Base-by-base conservation (phyloP, 2,329 filamentous ascomycete genomes). In the Fusarium sp. region DNA sequence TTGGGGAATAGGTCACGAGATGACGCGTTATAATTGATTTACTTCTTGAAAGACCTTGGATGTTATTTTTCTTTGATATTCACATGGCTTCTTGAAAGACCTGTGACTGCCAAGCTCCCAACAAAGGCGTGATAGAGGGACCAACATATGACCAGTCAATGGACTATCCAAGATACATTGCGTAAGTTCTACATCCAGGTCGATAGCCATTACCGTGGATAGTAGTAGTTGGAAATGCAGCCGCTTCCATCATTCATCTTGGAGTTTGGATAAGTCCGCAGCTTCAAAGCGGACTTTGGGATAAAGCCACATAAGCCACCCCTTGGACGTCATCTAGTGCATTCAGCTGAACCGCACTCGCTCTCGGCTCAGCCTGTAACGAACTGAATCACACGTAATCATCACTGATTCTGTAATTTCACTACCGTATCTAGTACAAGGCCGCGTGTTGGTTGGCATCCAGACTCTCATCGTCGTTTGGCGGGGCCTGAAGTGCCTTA, bases 401-500 rank as follows among this genome's bases (percentile, higher is more conserved):
- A 38, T 50, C 38, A 38, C 27, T 62, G 35, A 32, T 25, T 50
- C 14, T 40, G n/a, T 35, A 54, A 63, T 63, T 32, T 56, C 33
- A 63, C 35, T 22, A 40, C 33, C 8, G 25, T 33, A 47, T 32
- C 32, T 32, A 32, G 15, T 2, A 38, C 33, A 32, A 33, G 65
- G 43, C 62, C 70, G 62, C 63, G 35, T 70, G 66, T 68, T 68
- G 70, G 63, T 68, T 66, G 72, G 74, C 68, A 72, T 72, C 68
- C 68, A 61, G 35, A 69, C 52, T 58, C 27, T 47, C 65, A 52
- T 58, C 37, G 14, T 25, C 54, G 50, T 69, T 59, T 67, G 61
- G 69, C 69, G 71, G 71, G 61, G 68, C 35, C 47, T 66, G 63
- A 10, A 15, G 60, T 68, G 58, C 72, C 72, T 74, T 74, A 74